Conservation (phyloP, 148 eudicot genomes). For the Cornus kousa region DNA sequence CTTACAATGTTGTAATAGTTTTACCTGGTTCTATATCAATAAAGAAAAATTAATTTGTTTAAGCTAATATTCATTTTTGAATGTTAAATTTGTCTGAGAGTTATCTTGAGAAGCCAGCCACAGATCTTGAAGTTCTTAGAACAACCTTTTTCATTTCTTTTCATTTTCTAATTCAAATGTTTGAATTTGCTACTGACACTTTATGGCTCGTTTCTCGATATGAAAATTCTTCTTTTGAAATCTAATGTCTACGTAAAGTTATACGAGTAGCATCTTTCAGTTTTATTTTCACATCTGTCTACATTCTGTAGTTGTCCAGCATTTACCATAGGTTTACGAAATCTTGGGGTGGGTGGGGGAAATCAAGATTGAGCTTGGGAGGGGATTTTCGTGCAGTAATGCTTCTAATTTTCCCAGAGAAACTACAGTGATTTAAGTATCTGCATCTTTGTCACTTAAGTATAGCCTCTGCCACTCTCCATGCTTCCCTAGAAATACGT, state of each 20-base stretch:
- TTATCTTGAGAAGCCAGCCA: background rate
- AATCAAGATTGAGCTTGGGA: background rate
- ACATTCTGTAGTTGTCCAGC: background rate
- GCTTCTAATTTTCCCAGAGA: background rate
- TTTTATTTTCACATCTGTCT: background rate
- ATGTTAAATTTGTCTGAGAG: background rate
- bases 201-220: background rate
- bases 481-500: too few relatives aligned
- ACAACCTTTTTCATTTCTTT: background rate
- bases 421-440: background rate
- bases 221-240: background rate
- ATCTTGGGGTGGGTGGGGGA: background rate
- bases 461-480: too few relatives aligned
- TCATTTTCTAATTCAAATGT: background rate
- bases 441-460: background rate
- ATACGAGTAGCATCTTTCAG: background rate
- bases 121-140: background rate
- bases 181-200: background rate
- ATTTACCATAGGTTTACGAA: background rate
- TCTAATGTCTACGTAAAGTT: background rate
- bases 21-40: background rate
- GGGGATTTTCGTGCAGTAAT: background rate
- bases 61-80: background rate
- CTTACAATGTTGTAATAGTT: background rate
- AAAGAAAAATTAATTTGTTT: background rate